Conservation (phyloP, 106 monocot species). For the Dioscorea alata region DNA sequence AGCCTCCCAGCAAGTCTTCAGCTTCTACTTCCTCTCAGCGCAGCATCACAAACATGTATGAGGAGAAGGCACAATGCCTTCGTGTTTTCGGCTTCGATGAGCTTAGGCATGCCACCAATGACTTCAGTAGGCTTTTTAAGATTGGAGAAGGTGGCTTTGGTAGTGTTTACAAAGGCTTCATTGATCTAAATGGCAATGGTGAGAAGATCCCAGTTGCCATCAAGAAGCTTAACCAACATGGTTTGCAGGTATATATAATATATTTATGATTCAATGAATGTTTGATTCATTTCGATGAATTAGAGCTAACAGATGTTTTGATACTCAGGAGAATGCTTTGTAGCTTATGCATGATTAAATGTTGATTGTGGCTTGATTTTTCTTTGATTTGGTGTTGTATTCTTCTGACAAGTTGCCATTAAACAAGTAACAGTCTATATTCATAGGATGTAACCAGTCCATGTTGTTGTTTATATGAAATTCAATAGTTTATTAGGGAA, state of each 20-base stretch:
- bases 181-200: conserved; percentile 24
- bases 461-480: too few relatives aligned
- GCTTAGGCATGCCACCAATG: conserved; percentile 42
- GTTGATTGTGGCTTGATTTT: too few relatives aligned
- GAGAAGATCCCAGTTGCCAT: conserved; percentile 32
- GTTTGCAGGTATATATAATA: conserved; percentile 30
- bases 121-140: conserved; percentile 40
- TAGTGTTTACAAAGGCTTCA: conserved; percentile 42
- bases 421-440: too few relatives aligned
- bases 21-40: conserved; percentile 33
- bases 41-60: conserved; percentile 43
- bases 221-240: conserved; percentile 39
- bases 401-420: too few relatives aligned
- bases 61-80: conserved; percentile 32
- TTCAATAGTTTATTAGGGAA: too few relatives aligned
- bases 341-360: too few relatives aligned
- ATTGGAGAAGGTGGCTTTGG: conserved; percentile 66
- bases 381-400: too few relatives aligned
- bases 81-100: conserved; percentile 33
- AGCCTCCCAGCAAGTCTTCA: conserved; percentile 31
- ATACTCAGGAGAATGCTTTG: too few relatives aligned
- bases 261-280: too few relatives aligned
- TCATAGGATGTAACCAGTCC: too few relatives aligned
- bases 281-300: too few relatives aligned
- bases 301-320: too few relatives aligned